A percentile compares a stretch with the other conserved stretches of the same genome.
Conservation (phyloP, 2,329 filamentous ascomycete genomes). For the Hymenoscyphus linearis region DNA sequence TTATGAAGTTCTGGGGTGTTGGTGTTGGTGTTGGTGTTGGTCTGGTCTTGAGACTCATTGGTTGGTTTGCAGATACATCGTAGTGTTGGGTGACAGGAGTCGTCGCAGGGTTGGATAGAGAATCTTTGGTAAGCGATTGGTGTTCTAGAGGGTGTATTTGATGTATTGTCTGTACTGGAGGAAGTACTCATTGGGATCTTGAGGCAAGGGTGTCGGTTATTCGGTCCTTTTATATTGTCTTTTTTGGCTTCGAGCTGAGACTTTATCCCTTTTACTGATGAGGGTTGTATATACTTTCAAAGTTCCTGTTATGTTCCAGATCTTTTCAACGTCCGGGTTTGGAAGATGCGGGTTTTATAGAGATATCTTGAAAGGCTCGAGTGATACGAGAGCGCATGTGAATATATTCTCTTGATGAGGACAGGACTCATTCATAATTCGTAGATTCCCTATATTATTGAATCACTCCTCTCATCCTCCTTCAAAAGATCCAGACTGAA, state of each 20-base stretch:
- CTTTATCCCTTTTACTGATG: background rate
- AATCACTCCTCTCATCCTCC: background rate
- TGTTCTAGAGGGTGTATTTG: background rate
- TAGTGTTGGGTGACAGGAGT: background rate
- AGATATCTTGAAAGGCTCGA: background rate
- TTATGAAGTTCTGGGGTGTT: background rate
- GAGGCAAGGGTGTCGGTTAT: background rate
- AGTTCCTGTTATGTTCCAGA: background rate
- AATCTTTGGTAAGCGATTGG: background rate
- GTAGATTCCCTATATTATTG: background rate
- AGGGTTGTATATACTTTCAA: background rate
- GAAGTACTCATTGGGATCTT: background rate
- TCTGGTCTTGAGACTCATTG: background rate
- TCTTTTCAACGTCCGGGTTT: background rate
- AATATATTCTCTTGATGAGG: background rate
- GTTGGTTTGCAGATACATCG: background rate
- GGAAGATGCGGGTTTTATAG: background rate
- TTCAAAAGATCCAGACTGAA: background rate
- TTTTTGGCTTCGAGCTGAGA: background rate
- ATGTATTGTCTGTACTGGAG: background rate
- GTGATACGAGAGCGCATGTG: background rate
- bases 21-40: too few species aligned
- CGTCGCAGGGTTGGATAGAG: background rate
- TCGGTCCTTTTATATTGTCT: background rate
- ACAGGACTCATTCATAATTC: background rate